Evolutionary conservation across 257 asterid genomes (phyloP), one percentile per base, ranked within the genome.

Genomic region (Perilla frutescens): DNA sequence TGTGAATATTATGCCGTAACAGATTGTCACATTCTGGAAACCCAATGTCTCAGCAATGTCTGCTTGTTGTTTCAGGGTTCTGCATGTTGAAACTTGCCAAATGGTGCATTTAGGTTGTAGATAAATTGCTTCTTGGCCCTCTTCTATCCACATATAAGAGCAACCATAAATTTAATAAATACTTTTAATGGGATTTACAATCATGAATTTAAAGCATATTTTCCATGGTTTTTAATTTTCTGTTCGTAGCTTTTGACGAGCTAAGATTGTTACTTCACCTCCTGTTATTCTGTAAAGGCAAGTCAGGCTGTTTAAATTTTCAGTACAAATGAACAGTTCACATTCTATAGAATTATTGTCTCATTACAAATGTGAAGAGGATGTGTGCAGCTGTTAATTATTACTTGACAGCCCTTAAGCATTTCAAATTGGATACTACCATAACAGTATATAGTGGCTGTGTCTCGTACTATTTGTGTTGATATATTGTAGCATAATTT

Each of bases 401-500:
- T 59, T 26, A 59, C 47, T 6, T 29, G 56, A 62, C 20, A 11
- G 12, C 37, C 7, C 55, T 26, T 65, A n/a, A 14, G 26, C 78
- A 61, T 20, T 65, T 75, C 5, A 58, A 32, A 37, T 32, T 54
- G 50, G 70, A 49, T 59, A 37, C 55, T 69, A 4, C 65, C 8
- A 49, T 82, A 47, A 41, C 56, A 49, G 50, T 62, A 66, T 70
- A 29, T 72, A 49, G 41, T n/a, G 45, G 43, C 9, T 53, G 47
- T 45, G 1, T 59, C 72, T 20, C 58, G 8, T 76, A 31, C 61
- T 31, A 40, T 50, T 4, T 68, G 43, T 73, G 47, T 64, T 41
- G 31, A 48, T 58, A 73, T 62, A 32, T 36, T 75, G 58, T 53
- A 74, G 71, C 61, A 47, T 15, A 50, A 64, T 39, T 26, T 66